phyloP scores from a whole-genome alignment of 345 rosid genomes.

The Lumnitzera littorea region DNA sequence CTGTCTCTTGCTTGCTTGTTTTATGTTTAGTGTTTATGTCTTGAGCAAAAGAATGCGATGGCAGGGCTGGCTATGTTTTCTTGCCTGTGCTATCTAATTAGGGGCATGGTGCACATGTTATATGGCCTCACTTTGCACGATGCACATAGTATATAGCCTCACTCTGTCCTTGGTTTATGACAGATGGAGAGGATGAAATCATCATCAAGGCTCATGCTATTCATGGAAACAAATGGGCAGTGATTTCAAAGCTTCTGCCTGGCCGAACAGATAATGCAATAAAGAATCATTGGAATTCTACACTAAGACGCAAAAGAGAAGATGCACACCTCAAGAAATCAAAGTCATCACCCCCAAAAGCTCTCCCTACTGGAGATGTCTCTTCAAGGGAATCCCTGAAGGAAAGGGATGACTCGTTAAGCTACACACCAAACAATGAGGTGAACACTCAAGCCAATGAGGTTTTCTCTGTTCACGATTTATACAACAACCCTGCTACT shows the following conservation, averaged over 20 bases:
- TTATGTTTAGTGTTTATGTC: not conserved
- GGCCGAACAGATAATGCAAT: slow-evolving; percentile 91
- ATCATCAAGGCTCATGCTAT: slow-evolving; percentile 59
- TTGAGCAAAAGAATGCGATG: not conserved
- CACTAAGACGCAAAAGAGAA: slow-evolving; percentile 55
- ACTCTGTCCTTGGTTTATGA: slow-evolving; percentile 6
- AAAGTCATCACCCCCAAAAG: slow-evolving; percentile 39
- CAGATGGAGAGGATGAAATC: slow-evolving; percentile 77
- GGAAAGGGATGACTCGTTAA: slow-evolving; percentile 25
- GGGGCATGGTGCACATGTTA: too few relatives aligned
- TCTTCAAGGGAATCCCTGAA: slow-evolving; percentile 20
- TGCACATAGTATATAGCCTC: too few relatives aligned
- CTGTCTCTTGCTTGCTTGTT: too few relatives aligned
- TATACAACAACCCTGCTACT: slow-evolving; percentile 19
- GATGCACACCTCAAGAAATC: slow-evolving; percentile 34
- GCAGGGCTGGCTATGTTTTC: not conserved
- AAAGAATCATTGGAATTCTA: slow-evolving; percentile 92
- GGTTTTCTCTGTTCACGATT: slow-evolving; percentile 16
- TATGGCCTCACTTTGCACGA: not conserved
- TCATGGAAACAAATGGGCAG: slow-evolving; percentile 96
- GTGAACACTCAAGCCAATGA: slow-evolving; percentile 17
- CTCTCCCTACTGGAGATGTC: slow-evolving; percentile 12
- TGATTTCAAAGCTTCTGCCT: slow-evolving; percentile 62
- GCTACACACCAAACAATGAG: slow-evolving; percentile 12
- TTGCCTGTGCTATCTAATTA: too few relatives aligned